Evolutionary conservation across 352 stramenopile genomes (phyloP).

Genomic region (Globisporangium canariense): DNA sequence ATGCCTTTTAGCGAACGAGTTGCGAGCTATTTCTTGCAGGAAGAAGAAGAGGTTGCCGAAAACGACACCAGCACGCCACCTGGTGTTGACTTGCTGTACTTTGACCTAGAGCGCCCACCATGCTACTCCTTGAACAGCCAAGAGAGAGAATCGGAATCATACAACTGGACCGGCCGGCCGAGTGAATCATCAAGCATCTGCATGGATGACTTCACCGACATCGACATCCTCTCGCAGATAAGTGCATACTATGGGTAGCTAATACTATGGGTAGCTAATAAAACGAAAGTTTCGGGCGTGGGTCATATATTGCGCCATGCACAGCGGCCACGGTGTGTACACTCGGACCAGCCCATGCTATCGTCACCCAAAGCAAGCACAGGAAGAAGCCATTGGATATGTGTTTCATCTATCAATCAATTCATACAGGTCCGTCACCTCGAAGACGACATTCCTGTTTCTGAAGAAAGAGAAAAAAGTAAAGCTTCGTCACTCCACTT

Average conservation of each 20-base stretch:
- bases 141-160: conserved; percentile 9
- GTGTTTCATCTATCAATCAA: conserved; percentile 6
- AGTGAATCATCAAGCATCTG: conserved; percentile 39
- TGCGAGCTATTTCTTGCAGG: conserved; percentile 7
- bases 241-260: conserved; percentile 29
- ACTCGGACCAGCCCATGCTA: too few species aligned
- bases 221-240: conserved; percentile 48
- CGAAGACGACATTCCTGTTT: background rate
- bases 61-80: background rate
- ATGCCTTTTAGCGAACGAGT: conserved; percentile 13
- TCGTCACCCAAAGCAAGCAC: too few species aligned
- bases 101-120: background rate
- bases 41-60: background rate
- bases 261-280: conserved; percentile 22
- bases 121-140: background rate
- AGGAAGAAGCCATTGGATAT: background rate
- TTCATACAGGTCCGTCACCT: conserved; percentile 5
- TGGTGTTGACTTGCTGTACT: background rate
- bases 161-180: conserved; percentile 5
- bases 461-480: background rate
- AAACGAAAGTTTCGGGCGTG: background rate
- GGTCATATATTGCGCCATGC: background rate
- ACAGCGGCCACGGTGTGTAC: too few species aligned
- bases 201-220: conserved; percentile 55
- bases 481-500: background rate